Evolutionary conservation across 331 rosid species (phyloP), one percentile per base, ranked within the genome.

Genomic region (Malus hybrid): DNA sequence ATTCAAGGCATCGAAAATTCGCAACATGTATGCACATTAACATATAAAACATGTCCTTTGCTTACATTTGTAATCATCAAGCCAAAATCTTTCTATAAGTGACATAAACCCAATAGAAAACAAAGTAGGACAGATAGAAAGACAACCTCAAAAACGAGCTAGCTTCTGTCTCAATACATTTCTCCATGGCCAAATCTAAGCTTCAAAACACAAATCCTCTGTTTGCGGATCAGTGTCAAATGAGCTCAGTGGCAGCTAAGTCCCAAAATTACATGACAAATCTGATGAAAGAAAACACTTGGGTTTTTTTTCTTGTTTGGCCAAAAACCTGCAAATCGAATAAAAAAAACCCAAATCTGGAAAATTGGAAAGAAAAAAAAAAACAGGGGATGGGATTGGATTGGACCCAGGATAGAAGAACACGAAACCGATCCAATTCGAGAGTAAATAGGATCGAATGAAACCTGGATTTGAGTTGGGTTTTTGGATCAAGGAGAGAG

Each of bases 181-280:
- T 86, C 67, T 91, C 96, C 97, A 86, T 90, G 77, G 86, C 56
- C 11, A 61, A 76, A 74, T 63, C 71, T 34, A 33, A 63, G 69
- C 77, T 71, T 83, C 64, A 39, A 75, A 73, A 46, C 72, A 50
- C 62, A 73, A 73, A 11, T 24, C 67, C 66, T 32, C 50, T 16
- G 52, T 52, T 52, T 16, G 6, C 46, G 72, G 50, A 32, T 48
- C 60, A 71, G 62, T 22, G 18, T 6, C 27, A 34, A 74, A 50
- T 62, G 66, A 79, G 55, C 64, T 70, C 44, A 70, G 39, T 15
- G 44, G 65, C 64, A 54, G 11, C 36, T 28, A 70, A 39, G 12
- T 39, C 46, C 46, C 69, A 65, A 32, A 16, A 2, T 31, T 61
- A 63, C 77, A 63, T 29, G 70, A 29, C 7, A 46, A 50, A 46